phyloP scores from a whole-genome alignment of 2,329 filamentous ascomycete species.

The Fusarium redolens region DNA sequence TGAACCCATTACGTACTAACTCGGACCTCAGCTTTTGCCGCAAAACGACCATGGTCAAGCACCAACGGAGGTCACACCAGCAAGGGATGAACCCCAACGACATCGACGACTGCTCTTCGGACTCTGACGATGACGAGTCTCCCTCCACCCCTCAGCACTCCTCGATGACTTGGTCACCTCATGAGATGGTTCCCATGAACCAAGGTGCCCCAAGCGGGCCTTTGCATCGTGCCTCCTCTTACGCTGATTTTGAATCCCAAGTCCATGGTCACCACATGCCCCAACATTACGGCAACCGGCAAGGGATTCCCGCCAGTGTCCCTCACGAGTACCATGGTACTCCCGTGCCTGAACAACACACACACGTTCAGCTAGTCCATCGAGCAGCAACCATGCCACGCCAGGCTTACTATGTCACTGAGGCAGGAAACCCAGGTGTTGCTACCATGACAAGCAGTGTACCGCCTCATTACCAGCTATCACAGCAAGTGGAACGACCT shows the following conservation, averaged over 20 bases:
- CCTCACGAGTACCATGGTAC: constrained; percentile 58
- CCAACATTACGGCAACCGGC: constrained; percentile 57
- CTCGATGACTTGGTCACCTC: constrained; percentile 63
- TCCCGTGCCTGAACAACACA: constrained; percentile 57
- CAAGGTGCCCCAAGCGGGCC: constrained; percentile 50
- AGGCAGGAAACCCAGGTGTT: constrained; percentile 70
- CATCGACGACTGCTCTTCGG: constrained; percentile 65
- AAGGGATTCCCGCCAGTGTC: constrained; percentile 57
- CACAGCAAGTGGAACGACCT: constrained; percentile 60
- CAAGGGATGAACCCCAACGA: constrained; percentile 68
- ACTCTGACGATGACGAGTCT: constrained; percentile 68
- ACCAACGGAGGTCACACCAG: constrained; percentile 71
- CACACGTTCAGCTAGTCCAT: constrained; percentile 60
- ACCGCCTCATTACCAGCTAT: constrained; percentile 63
- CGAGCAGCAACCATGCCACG: constrained; percentile 60
- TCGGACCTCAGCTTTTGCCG: constrained; percentile 70
- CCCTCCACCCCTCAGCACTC: constrained; percentile 68
- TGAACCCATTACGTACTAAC: constrained; percentile 29
- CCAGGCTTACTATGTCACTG: constrained; percentile 67
- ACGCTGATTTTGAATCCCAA: constrained; percentile 65
- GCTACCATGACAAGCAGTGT: constrained; percentile 68
- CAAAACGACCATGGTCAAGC: constrained; percentile 78
- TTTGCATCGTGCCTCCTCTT: constrained; percentile 65
- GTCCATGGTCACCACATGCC: constrained; percentile 54
- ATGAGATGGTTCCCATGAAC: constrained; percentile 55